phyloP scores from a whole-genome alignment of 345 rosid species.

The Firmiana major region DNA sequence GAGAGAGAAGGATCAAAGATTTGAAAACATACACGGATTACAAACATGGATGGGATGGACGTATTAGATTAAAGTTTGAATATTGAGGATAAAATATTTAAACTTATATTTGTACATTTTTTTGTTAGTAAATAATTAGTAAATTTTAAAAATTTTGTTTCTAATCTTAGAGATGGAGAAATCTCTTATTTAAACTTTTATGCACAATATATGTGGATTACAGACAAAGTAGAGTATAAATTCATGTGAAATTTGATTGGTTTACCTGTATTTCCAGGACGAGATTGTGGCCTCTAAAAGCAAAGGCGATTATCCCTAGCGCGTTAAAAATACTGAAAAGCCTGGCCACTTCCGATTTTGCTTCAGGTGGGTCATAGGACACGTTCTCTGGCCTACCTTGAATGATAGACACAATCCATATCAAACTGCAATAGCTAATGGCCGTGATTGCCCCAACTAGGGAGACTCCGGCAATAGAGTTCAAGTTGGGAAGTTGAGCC shows the following conservation, averaged over 20 bases:
- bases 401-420: conserved; percentile 39
- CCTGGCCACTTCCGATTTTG: conserved; percentile 20
- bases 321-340: conserved; percentile 34
- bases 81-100: no score
- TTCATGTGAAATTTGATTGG: not conserved
- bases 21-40: no score
- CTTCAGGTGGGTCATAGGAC: conserved; percentile 28
- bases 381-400: conserved; percentile 23
- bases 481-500: conserved; percentile 62
- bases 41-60: no score
- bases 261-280: conserved; percentile 62
- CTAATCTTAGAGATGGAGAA: no score
- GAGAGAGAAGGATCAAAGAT: not conserved
- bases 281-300: conserved; percentile 66
- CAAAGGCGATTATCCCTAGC: conserved; percentile 51
- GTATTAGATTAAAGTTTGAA: no score
- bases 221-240: not conserved
- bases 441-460: conserved; percentile 58
- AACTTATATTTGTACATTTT: no score
- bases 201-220: no score
- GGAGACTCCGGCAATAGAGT: conserved; percentile 61
- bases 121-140: no score
- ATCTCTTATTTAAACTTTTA: no score
- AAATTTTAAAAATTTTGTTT: no score
- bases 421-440: conserved; percentile 44